Evolutionary conservation across 805 yeast genomes (phyloP).

Genomic region (Zygosaccharomyces gambellarensis): DNA sequence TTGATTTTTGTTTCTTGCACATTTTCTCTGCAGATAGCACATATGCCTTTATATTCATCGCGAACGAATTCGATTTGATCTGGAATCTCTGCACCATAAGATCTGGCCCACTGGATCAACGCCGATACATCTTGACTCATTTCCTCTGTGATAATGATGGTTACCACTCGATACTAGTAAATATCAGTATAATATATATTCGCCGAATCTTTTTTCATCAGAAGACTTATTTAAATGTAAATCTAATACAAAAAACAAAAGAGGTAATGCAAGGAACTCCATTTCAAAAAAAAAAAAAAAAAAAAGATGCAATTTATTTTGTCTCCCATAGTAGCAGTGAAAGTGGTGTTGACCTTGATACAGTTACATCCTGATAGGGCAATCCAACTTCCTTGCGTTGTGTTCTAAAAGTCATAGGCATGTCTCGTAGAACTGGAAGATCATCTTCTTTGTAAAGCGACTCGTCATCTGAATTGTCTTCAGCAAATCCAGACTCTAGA

Average conservation of each 20-base stretch:
- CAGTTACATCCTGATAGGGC: conserved; percentile 3
- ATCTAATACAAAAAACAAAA: not conserved
- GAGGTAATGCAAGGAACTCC: not conserved
- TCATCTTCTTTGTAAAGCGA: not conserved
- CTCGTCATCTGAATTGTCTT: not conserved
- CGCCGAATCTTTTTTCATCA: too few relatives aligned
- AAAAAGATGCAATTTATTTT: not conserved
- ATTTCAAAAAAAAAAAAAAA: not conserved
- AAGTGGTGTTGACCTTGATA: conserved; percentile 5
- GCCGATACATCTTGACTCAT: not conserved
- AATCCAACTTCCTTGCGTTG: conserved; percentile 2
- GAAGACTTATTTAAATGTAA: not conserved
- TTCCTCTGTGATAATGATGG: not conserved
- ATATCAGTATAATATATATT: too few relatives aligned
- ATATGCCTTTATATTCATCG: conserved; percentile 36
- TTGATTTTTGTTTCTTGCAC: conserved; percentile 25
- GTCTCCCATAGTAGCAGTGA: conserved; percentile 7
- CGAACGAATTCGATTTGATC: conserved; percentile 34
- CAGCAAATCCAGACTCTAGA: not conserved
- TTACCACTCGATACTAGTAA: not conserved
- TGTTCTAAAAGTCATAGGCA: not conserved
- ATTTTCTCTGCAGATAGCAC: conserved; percentile 27
- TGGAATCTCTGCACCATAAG: conserved; percentile 36
- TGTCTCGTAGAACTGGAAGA: not conserved
- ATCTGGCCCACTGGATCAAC: conserved; percentile 37